Base-by-base conservation (phyloP, 768 basidiomycete species). In the Cyclocybe cylindracea region DNA sequence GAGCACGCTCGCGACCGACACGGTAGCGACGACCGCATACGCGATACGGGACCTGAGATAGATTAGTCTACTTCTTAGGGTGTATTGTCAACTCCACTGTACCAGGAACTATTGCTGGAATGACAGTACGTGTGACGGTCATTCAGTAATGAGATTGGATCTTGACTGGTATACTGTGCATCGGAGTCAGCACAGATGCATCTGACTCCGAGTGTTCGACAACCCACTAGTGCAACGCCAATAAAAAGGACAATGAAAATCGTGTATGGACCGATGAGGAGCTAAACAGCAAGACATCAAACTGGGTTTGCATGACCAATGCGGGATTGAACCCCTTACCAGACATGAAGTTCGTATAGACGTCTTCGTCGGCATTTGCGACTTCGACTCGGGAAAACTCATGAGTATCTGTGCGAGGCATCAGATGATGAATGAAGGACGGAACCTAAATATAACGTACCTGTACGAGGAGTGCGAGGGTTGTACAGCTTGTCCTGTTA, bases 391-490 rank as follows among this genome's bases (percentile, higher is more conserved):
- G 3, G 60, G 52, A 35, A 64, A 57, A 41, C 51, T 58, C 8
- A 61, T 29, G 14, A 61, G 55, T 19, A 61, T 60, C 60, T 62
- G 31, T 16, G n/a, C 11, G 3, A 16, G 19, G n/a, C 7, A 35
- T 24, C 8, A 7, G 37, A n/a, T 11, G 4, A 46, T n/a, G 49
- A 7, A 38, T 11, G 35, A 11, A 14, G 7, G 6, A n/a, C n/a
- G 14, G 11, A 19, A 18, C 7, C 9, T 19, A 35, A 9, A 8
- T 7, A 18, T n/a, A 24, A n/a, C 41, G 43, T 46, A 60, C 61
- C 34, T 64, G 60, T 24, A 64, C 48, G 8, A 64, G 58, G 3
- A 64, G 50, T 1, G 62, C 56, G 13, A 64, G 52, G n/a, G 62
- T 64, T 10, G 62, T 58, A 34, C 54, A 56, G 13, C 49, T 57